Base-by-base conservation (phyloP, 2,329 filamentous ascomycete genomes). In the Penicillium sp. region DNA sequence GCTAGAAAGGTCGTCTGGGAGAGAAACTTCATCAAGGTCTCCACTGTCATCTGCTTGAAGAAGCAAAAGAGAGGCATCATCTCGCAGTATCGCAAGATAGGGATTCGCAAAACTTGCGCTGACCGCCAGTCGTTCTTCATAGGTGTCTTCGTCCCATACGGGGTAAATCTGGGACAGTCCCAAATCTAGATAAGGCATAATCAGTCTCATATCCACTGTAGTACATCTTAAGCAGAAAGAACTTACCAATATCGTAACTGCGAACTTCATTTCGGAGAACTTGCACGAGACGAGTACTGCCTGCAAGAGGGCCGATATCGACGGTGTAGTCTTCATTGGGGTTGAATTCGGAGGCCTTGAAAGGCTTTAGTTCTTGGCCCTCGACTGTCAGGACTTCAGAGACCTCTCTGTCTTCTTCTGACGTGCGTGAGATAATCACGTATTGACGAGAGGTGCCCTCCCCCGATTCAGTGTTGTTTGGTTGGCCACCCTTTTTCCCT, bases 161-260 rank as follows among this genome's bases (percentile, higher is more conserved):
- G 93, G 92, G 54, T 97, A 85, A 58, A 99, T 98, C 72, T 98
- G 94, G 50, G 89, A 89, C 57, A 99, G 84, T 12, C 90, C 91
- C 62, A 99, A 86, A 76, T 96, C 92, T 92, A 71, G 35, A 28
- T 33, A 42, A 28, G 12, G 5, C 26, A 2, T 15, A 33, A 35
- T 71, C 55, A 70, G 59, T 56, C 56, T 61, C 35, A 13, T 33
- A 53, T 53, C 37, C 47, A 35, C 51, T 69, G 28, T 50, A 6
- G 51, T 15, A 54, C 37, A 57, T 12, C 22, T n/a, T 37, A 1
- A 37, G 24, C 38, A 37, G 50, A 19, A 67, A 58, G 51, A 49
- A 83, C 89, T 84, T 78, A 94, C 92, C 89, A 77, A 89, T 89
- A 75, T 98, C 93, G 70, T 97, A 99, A 64, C 90, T 94, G 62